phyloP scores from a whole-genome alignment of 75 land plant species.

The Pinus taeda region DNA sequence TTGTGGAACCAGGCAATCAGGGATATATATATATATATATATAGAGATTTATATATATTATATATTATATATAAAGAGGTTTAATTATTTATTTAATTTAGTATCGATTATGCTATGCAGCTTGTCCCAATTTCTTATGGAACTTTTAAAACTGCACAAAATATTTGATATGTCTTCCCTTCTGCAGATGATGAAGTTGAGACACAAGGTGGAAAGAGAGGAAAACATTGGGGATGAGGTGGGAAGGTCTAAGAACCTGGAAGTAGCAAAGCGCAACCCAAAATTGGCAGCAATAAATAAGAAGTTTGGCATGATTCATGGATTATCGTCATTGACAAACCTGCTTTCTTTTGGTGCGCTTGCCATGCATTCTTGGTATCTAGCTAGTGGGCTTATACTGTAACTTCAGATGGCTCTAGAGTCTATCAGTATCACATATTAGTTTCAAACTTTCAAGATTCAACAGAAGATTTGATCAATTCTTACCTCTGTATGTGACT shows the following conservation, averaged over 20 bases:
- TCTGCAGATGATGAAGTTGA: constrained; percentile 76
- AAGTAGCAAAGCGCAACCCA: constrained; percentile 73
- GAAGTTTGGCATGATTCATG: constrained; percentile 94
- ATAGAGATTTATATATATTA: too few relatives aligned
- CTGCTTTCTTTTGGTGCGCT: constrained; percentile 78
- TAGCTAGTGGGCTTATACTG: constrained; percentile 59
- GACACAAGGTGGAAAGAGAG: constrained; percentile 91
- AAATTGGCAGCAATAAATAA: constrained; percentile 85
- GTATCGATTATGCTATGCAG: neutral
- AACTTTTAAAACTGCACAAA: neutral
- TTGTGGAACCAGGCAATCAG: neutral
- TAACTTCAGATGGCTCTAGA: constrained; percentile 9
- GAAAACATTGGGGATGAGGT: constrained; percentile 74
- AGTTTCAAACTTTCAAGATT: neutral
- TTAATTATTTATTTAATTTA: too few relatives aligned
- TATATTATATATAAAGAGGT: too few relatives aligned
- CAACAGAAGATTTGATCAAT: neutral
- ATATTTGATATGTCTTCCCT: neutral
- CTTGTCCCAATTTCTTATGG: constrained; percentile 3
- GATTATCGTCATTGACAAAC: constrained; percentile 86
- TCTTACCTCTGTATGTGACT: neutral
- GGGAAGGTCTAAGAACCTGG: constrained; percentile 75
- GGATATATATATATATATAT: neutral
- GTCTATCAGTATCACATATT: neutral
- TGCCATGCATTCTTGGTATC: constrained; percentile 91